phyloP scores from a whole-genome alignment of 768 basidiomycete species.

The Cyclocybe cylindracea region DNA sequence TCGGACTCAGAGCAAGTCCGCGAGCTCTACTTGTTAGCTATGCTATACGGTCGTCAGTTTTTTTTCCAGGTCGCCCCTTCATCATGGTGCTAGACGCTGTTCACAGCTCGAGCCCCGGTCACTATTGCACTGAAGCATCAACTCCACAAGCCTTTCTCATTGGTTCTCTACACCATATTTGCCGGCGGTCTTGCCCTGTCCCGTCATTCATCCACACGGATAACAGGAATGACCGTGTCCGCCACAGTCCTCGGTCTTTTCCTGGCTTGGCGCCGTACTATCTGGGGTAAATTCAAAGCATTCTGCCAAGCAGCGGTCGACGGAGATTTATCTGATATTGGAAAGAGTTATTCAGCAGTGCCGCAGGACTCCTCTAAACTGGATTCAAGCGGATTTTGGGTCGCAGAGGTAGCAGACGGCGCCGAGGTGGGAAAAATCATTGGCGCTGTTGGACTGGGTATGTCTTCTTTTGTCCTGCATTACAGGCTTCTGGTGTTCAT shows the following conservation, averaged over 20 bases:
- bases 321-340: conserved; percentile 22
- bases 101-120: conserved; percentile 20
- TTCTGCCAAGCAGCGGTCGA: too few relatives aligned
- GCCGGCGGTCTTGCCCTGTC: too few relatives aligned
- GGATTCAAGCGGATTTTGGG: conserved; percentile 21
- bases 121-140: background rate
- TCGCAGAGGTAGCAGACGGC: conserved; percentile 14
- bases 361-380: background rate
- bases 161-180: too few relatives aligned
- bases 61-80: background rate
- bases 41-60: conserved; percentile 9
- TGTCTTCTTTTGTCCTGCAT: background rate
- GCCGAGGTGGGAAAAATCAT: conserved; percentile 10
- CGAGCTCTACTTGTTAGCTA: conserved; percentile 9
- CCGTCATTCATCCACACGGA: too few relatives aligned
- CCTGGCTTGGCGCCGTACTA: too few relatives aligned
- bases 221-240: too few relatives aligned
- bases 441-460: conserved; percentile 22
- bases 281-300: too few relatives aligned
- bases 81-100: background rate
- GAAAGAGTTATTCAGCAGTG: conserved; percentile 8
- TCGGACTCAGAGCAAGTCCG: conserved; percentile 16
- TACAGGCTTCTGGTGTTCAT: background rate
- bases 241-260: too few relatives aligned
- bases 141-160: too few relatives aligned